Base-by-base conservation (phyloP, 2,329 filamentous ascomycete species). In the Aspergillus sp. region DNA sequence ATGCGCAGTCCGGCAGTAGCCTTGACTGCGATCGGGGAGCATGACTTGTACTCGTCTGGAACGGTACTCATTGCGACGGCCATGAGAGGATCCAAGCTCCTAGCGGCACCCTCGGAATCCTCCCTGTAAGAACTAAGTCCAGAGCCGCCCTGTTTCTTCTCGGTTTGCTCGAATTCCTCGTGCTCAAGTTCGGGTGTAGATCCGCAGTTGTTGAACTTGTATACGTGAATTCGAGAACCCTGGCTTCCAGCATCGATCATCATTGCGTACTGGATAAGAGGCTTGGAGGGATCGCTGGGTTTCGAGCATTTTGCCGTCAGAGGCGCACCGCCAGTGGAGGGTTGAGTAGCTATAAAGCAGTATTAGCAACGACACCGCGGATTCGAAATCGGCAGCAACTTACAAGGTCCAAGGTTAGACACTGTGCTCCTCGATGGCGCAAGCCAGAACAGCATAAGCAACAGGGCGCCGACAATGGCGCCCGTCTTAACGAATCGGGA, bases 201-300 rank as follows among this genome's bases (percentile, higher is more conserved):
- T 12, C 93, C 95, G 79, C 93, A 99, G 81, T 98, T 98, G 83
- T 98, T 98, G 85, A 98, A 99, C 73, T 92, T 90, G 83, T 97
- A 99, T 59, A 98, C 92, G 80, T 99, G 96, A 73, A 99, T 97
- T 68, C 95, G 90, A 60, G 95, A 98, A 60, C 95, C 95, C 55
- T 95, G 98, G 81, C 93, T 98, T 68, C 95, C 95, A 48, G 95
- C 95, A 77, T 99, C 95, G 70, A 99, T 91, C 95, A 99, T 99
- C 70, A 98, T 85, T 61, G 95, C 96, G 79, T 98, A 99, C 74
- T 99, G 95, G 61, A 97, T 88, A 65, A 99, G 86, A 50, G 95
- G 93, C 80, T 97, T 98, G 64, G 91, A 89, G 70, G 90, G 87
- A 68, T 91, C 91, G 78, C 84, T 88, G 43, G 95, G 91, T 72